These are phyloP conservation scores for Thielaviopsis populi DNA, from an alignment of 2,329 filamentous ascomycete genomes.

Conservation along the genomic window DNA sequence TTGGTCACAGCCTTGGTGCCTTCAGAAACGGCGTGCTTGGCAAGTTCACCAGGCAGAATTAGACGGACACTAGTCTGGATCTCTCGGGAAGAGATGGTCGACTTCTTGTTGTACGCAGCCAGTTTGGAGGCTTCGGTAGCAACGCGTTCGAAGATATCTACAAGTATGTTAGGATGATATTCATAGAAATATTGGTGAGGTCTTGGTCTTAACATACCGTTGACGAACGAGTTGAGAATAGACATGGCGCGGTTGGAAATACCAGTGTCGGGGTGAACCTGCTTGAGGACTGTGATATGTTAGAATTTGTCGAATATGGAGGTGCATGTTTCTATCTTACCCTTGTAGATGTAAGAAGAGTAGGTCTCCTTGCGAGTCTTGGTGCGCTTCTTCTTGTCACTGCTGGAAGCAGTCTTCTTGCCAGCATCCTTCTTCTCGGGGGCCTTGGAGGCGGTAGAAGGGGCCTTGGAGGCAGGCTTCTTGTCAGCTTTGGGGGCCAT, in stretches of 20 bases:
- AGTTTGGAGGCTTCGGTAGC: conserved; percentile 98
- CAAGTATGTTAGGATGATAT: conserved; percentile 20
- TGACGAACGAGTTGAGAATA: conserved; percentile 99
- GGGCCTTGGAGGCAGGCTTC: conserved; percentile 98
- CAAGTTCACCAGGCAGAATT: conserved; percentile 94
- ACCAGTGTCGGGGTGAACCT: conserved; percentile 99
- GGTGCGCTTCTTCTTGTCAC: conserved; percentile 99
- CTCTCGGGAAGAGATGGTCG: conserved; percentile 96
- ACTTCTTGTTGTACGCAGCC: conserved; percentile 99
- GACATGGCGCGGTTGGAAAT: conserved; percentile 99
- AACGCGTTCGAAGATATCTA: conserved; percentile 98
- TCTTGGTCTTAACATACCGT: conserved; percentile 48
- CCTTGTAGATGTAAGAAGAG: conserved; percentile 99
- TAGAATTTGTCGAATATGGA: conserved; percentile 13
- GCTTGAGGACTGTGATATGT: conserved; percentile 69
- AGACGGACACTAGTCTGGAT: conserved; percentile 97
- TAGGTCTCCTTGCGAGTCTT: conserved; percentile 99
- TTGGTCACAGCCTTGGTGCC: conserved; percentile 99
- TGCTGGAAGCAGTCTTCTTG: conserved; percentile 96
- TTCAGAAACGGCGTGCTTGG: conserved; percentile 98
- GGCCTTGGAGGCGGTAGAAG: conserved; percentile 53
- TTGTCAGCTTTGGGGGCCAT: conserved; percentile 97
- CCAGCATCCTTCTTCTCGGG: conserved; percentile 98
- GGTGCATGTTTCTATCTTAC: conserved; percentile 35
- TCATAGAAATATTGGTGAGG: not conserved